Evolutionary conservation across 176 grass and related monocot species (phyloP), one percentile per base, ranked within the genome.

Genomic region (Oryza punctata): DNA sequence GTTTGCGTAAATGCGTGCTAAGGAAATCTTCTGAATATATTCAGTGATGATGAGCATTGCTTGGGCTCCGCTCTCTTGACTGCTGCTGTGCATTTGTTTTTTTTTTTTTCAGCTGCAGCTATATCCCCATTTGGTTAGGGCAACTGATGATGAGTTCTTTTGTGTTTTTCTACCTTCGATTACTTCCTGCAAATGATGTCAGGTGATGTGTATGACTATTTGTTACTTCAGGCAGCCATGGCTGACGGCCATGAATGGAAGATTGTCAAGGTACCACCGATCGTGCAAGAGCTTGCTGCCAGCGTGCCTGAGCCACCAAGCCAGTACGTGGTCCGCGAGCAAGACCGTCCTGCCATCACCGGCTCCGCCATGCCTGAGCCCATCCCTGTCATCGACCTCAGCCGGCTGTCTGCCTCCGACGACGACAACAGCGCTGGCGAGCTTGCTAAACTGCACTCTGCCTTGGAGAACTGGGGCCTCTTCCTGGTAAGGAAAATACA

Each of bases 381-480:
- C 1, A n/a, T 90, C 37, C 88, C 88, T 7, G 24, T 83, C 47
- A 50, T 90, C 33, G 84, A 87, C 78, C 73, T 87, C 79, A 47
- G 66, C 65, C 87, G 65, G 15, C 44, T 90, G 2, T 78, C 57
- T 57, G 79, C 43, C 40, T 12, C 16, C 5, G 7, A 8, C 5
- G 32, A 38, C 5, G 32, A 35, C 2, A 57, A 64, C 87, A 46
- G 60, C 14, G 82, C 27, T 15, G 73, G 71, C 1, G 86, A 86
- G 86, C 16, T 13, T 0, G 75, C 44, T 54, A 89, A 78, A 67
- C 81, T 89, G 3, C 72, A 30, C 0, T 75, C 73, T 7, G 88
- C 85, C 5, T 32, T 90, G 24, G 29, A 67, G 49, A 61, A 57
- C 7, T 90, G 82, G 91, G 91, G 91, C 0, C 40, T 93, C 18